Evolutionary conservation across 306 rosid species (phyloP), one percentile per base, ranked within the genome.

Genomic region (Crotalaria pallida): DNA sequence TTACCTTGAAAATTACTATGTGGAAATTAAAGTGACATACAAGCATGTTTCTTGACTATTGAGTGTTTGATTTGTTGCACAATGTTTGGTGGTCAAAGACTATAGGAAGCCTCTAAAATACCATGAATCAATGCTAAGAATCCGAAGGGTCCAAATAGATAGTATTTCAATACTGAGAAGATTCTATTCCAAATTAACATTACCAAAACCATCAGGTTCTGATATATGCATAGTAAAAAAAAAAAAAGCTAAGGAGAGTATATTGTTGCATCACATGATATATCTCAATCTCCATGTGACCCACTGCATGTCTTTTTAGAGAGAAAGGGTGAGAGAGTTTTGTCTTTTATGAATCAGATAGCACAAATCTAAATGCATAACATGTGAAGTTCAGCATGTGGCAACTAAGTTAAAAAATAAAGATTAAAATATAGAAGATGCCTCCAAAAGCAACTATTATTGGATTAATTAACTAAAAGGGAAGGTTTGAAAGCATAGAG

Each of bases 241-340:
- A n/a, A n/a, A n/a, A n/a, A n/a, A n/a, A n/a, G n/a, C n/a, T n/a
- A n/a, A 52, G 72, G 72, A 38, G 15, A 71, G 63, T 69, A 50
- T 16, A 67, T 72, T 72, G 76, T 74, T 74, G 45, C 80, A 74
- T 78, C 87, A 83, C 87, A 80, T 85, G 87, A 79, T 69, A 66
- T 33, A 65, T 85, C 82, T 71, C 65, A 65, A 83, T 83, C 60
- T 65, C 84, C 90, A 86, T 83, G 84, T 80, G 90, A 80, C 90
- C 82, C 87, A 64, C 84, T 58, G 67, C 67, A 71, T 67, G 48
- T 65, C 23, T 68, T 75, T 74, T 75, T 78, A 24, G 48, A 66
- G 77, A 45, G 69, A 60, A 23, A 67, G 65, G n/a, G n/a, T 51
- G 67, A 76, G 71, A 59, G 49, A 7, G 67, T 58, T 78, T 83